Conservation (phyloP, 257 asterid species). For the Anisodus acutangulus region DNA sequence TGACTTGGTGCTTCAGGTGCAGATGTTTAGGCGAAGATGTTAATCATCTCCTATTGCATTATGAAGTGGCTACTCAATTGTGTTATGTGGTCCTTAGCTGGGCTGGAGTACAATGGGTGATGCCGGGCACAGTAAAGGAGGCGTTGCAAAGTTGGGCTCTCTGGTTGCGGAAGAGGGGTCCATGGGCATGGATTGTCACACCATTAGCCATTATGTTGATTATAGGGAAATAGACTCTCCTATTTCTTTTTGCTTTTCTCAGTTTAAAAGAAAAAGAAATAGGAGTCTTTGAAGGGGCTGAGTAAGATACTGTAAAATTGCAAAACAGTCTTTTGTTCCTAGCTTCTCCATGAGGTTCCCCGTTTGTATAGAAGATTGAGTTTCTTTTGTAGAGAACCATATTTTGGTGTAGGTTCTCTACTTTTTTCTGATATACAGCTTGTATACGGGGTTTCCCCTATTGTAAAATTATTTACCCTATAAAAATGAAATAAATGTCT, state of each 20-base stretch:
- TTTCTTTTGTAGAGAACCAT: neutral
- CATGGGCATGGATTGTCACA: neutral
- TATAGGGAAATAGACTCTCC: neutral
- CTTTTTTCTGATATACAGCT: neutral
- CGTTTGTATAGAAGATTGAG: neutral
- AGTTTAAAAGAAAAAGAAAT: neutral
- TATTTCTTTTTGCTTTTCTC: no score
- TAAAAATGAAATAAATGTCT: neutral
- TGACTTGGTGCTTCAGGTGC: neutral
- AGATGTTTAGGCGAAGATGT: neutral
- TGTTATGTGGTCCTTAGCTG: neutral
- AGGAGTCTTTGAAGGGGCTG: neutral
- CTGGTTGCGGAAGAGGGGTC: neutral
- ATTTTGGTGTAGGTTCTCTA: constrained; percentile 1
- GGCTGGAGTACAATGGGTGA: neutral
- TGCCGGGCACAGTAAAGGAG: neutral
- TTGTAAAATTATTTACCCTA: neutral
- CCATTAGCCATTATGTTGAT: constrained; percentile 19
- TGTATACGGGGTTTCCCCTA: neutral
- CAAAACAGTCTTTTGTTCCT: neutral
- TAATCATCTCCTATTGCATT: constrained; percentile 14
- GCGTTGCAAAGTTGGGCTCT: neutral
- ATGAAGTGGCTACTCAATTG: neutral
- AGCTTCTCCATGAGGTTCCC: neutral
- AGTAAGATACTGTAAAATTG: neutral